Percentiles rank a stretch among this genome's conserved stretches.
Conservation (phyloP, 345 rosid genomes). For the Geranium rotundifolium region DNA sequence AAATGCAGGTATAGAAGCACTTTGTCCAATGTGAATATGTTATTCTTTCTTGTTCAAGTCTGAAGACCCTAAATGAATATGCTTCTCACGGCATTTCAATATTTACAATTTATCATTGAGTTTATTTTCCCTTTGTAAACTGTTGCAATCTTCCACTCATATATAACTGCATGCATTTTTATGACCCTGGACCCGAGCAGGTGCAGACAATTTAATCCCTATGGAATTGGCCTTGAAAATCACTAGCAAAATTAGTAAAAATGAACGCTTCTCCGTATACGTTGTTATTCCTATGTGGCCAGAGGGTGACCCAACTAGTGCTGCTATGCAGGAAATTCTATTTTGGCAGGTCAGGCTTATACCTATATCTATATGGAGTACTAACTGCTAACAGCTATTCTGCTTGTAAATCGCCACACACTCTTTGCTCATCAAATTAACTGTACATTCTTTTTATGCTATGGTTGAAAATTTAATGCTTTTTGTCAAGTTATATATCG, state of each 20-base stretch:
- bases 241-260: conserved; percentile 38
- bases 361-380: background rate
- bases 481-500: too few species aligned
- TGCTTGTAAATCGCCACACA: background rate
- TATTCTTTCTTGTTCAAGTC: background rate
- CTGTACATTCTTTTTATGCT: too few species aligned
- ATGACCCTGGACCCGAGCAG: conserved; percentile 16
- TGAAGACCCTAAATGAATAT: background rate
- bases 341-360: conserved; percentile 50
- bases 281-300: conserved; percentile 68
- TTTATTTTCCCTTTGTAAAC: background rate
- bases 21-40: background rate
- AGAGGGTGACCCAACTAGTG: conserved; percentile 52
- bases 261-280: conserved; percentile 44
- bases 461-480: too few species aligned
- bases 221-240: conserved; percentile 64
- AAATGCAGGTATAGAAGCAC: conserved; percentile 41
- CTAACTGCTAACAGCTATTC: background rate
- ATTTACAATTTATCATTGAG: background rate
- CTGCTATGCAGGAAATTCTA: conserved; percentile 57
- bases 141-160: background rate
- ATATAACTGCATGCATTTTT: background rate
- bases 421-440: too few species aligned
- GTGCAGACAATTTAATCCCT: conserved; percentile 59
- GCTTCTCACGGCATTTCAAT: background rate